Base-by-base conservation (phyloP, 805 yeast species). In the Debaryomyces castellii region DNA sequence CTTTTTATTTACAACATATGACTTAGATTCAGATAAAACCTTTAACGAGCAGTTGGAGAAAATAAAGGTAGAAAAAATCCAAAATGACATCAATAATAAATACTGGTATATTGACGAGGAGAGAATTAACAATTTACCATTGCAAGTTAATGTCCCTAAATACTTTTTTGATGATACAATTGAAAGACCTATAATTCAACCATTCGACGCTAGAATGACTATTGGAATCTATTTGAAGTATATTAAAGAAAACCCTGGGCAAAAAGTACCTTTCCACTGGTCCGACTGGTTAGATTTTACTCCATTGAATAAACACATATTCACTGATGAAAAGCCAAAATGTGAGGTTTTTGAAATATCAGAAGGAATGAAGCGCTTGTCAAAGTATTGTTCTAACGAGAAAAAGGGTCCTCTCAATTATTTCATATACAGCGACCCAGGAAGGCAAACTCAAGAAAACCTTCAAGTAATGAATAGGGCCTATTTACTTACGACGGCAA, bases 131-230 rank as follows among this genome's bases (percentile, higher is more conserved):
- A 39, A 47, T 14, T 18, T 48, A 5, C 59, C 59, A 2, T 41
- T 59, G 12, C 34, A 23, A 11, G 46, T 63, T 2, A 24, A 45
- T 8, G 36, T 58, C 5, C 67, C 67, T 1, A 18, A 27, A 5
- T 57, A 55, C 35, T 52, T 43, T 34, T 28, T 38, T 17, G 30
- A 40, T 18, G 25, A 25, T 3, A 23, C 23, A 5, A 39, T 21
- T 4, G 40, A 41, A 24, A 50, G 47, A 30, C 64, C 66, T 7
- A 35, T 46, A 16, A 46, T 57, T 32, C 63, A 48, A 49, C 65
- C 60, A 5, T 65, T 45, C 53, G 89, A 83, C 52, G 87, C 88
- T 9, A 62, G 87, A 34, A 65, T 83, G 47, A 76, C 86, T 0
- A 62, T 78, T 49, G 62, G 81, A 0, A 77, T 59, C 2, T 79